phyloP scores from a whole-genome alignment of 352 stramenopile genomes.

The Globisporangium parvum region DNA sequence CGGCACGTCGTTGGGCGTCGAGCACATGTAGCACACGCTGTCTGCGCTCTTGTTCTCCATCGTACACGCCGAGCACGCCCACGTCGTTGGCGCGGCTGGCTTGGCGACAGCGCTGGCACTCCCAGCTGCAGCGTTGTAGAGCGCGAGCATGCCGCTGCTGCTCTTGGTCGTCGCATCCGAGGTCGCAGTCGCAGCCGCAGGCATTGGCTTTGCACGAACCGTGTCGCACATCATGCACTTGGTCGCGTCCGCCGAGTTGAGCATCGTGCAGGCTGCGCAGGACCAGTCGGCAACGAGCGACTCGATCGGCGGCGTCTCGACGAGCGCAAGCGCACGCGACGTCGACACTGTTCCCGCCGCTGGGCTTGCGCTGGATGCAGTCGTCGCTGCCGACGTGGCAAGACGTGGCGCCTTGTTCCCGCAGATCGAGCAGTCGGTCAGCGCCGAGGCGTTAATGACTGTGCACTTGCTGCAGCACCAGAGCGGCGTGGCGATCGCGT shows the following conservation, averaged over 20 bases:
- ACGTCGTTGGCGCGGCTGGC: constrained; percentile 14
- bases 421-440: constrained; percentile 62
- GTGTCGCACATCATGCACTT: constrained; percentile 81
- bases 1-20: constrained; percentile 34
- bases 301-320: constrained; percentile 18
- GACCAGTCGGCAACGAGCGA: constrained; percentile 43
- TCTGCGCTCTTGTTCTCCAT: constrained; percentile 68
- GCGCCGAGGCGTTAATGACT: constrained; percentile 60
- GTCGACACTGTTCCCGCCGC: constrained; percentile 24
- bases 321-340: constrained; percentile 39
- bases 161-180: constrained; percentile 15
- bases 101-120: constrained; percentile 2
- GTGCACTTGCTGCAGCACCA: constrained; percentile 85
- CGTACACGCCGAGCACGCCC: constrained; percentile 65
- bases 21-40: constrained; percentile 67
- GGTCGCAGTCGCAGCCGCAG: neutral
- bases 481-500: constrained; percentile 31
- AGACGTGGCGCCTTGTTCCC: constrained; percentile 28
- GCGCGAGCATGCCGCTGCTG: constrained; percentile 50
- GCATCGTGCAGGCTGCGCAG: constrained; percentile 73
- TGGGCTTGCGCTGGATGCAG: neutral
- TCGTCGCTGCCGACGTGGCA: constrained; percentile 1
- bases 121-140: constrained; percentile 62
- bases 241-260: constrained; percentile 43
- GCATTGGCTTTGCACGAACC: constrained; percentile 20